These are phyloP conservation scores for Trametes maxima DNA, from an alignment of 768 basidiomycete species.

Conservation along the genomic window DNA sequence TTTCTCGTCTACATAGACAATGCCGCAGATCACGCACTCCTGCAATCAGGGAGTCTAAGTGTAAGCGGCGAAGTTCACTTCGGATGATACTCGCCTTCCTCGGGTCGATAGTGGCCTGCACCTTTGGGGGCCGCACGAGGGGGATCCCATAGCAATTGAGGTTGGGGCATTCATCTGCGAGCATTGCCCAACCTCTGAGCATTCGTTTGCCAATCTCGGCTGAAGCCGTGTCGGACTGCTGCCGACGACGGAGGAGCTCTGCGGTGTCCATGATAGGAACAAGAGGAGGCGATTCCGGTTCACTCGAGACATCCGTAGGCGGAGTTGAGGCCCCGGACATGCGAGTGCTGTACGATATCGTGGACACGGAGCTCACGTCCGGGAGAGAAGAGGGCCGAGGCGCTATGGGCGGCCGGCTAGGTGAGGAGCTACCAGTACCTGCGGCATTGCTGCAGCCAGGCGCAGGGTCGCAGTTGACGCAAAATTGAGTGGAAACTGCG, in stretches of 20 bases:
- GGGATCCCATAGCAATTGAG: constrained; percentile 74
- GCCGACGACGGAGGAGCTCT: constrained; percentile 65
- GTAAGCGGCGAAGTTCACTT: not conserved
- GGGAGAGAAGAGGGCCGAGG: not conserved
- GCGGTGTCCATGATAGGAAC: constrained; percentile 66
- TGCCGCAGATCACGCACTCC: constrained; percentile 81
- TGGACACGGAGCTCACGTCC: constrained; percentile 10
- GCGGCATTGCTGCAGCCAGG: constrained; percentile 6
- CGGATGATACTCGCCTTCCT: constrained; percentile 53
- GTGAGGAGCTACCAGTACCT: not conserved
- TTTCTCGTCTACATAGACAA: constrained; percentile 56
- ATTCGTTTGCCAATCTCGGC: constrained; percentile 77
- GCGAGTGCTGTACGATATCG: constrained; percentile 47
- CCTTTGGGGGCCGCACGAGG: constrained; percentile 77
- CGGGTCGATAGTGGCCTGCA: constrained; percentile 60
- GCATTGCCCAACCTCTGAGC: constrained; percentile 85
- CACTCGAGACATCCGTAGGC: constrained; percentile 71
- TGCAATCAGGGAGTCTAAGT: constrained; percentile 30
- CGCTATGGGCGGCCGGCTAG: not conserved
- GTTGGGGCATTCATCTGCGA: constrained; percentile 84
- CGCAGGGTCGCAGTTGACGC: constrained; percentile 58
- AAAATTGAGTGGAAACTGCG: constrained; percentile 44
- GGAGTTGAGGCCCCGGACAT: constrained; percentile 72
- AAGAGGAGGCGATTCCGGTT: constrained; percentile 63
- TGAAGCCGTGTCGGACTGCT: constrained; percentile 82